A percentile compares a stretch with the other conserved stretches of the same genome.
Conservation (phyloP, 441 rosid species). For the Erodium moschatum region DNA sequence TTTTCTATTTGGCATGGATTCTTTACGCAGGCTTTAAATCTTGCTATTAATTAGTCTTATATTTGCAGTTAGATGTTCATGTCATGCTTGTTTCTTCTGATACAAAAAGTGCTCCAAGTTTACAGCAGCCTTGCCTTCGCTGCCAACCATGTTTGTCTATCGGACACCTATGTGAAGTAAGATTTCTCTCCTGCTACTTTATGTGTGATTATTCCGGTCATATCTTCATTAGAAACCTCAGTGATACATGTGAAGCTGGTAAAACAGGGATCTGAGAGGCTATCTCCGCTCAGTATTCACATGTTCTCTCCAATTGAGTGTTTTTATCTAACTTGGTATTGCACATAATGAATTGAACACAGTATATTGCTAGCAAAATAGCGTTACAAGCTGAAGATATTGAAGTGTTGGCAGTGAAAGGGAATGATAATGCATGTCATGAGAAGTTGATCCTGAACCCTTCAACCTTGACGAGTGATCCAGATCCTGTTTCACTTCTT, state of each 20-base stretch:
- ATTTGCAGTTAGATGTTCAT: slow-evolving; percentile 42
- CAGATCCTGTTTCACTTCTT: slow-evolving; percentile 13
- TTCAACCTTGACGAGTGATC: slow-evolving; percentile 18
- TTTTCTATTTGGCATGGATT: too few species aligned
- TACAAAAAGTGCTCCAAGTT: slow-evolving; percentile 29
- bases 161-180: slow-evolving; percentile 51
- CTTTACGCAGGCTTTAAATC: too few species aligned
- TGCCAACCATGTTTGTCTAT: slow-evolving; percentile 41
- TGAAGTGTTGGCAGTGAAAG: slow-evolving; percentile 36
- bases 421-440: slow-evolving; percentile 18
- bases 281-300: too few species aligned
- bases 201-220: not conserved
- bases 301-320: too few species aligned
- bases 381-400: slow-evolving; percentile 44
- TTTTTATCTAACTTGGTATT: not conserved
- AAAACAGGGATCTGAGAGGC: too few species aligned
- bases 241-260: too few species aligned
- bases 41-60: slow-evolving; percentile 15
- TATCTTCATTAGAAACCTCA: not conserved
- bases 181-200: slow-evolving; percentile 16
- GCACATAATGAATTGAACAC: slow-evolving; percentile 11
- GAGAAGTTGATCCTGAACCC: slow-evolving; percentile 19
- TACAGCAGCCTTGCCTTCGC: slow-evolving; percentile 48
- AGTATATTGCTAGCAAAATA: slow-evolving; percentile 49
- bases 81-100: slow-evolving; percentile 43